These are phyloP conservation scores for Periconia sp. DNA, from an alignment of 2,329 filamentous ascomycete genomes.

Conservation along the genomic window DNA sequence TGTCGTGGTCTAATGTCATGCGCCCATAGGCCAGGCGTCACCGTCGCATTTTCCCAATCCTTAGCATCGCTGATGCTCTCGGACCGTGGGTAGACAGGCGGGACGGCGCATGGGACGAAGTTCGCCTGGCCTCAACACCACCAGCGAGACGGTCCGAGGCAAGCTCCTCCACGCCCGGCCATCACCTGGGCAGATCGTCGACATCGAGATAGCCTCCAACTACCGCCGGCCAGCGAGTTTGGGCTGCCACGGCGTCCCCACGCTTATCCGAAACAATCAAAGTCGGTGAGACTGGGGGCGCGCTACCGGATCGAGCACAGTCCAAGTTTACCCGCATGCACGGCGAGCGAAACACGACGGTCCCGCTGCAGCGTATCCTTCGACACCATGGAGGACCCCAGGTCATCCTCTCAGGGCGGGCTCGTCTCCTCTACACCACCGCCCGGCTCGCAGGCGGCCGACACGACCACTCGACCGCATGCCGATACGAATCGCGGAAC, in stretches of 20 bases:
- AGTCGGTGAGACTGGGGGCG: slow-evolving; percentile 1
- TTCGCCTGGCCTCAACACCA: too few relatives aligned
- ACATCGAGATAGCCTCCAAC: slow-evolving; percentile 6
- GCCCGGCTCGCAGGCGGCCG: slow-evolving; percentile 20
- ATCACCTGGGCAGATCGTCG: not conserved
- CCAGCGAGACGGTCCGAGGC: too few relatives aligned
- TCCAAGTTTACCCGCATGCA: slow-evolving; percentile 9
- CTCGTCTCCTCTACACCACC: slow-evolving; percentile 24
- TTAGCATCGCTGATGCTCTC: too few relatives aligned
- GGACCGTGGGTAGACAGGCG: too few relatives aligned
- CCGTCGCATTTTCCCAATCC: slow-evolving; percentile 3
- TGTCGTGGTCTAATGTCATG: slow-evolving; percentile 17
- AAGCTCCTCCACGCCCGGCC: too few relatives aligned
- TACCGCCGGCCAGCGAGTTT: not conserved
- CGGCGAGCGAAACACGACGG: slow-evolving; percentile 29
- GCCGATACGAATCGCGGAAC: slow-evolving; percentile 8
- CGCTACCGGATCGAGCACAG: slow-evolving; percentile 7
- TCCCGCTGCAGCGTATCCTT: slow-evolving; percentile 30
- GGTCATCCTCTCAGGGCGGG: slow-evolving; percentile 27
- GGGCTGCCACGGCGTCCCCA: slow-evolving; percentile 1
- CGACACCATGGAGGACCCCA: slow-evolving; percentile 41
- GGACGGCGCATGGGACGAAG: too few relatives aligned
- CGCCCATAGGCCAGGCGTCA: slow-evolving; percentile 20
- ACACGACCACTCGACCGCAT: slow-evolving; percentile 12
- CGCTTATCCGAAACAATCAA: slow-evolving; percentile 10